phyloP scores from a whole-genome alignment of 306 rosid genomes.

The Delonix regia region DNA sequence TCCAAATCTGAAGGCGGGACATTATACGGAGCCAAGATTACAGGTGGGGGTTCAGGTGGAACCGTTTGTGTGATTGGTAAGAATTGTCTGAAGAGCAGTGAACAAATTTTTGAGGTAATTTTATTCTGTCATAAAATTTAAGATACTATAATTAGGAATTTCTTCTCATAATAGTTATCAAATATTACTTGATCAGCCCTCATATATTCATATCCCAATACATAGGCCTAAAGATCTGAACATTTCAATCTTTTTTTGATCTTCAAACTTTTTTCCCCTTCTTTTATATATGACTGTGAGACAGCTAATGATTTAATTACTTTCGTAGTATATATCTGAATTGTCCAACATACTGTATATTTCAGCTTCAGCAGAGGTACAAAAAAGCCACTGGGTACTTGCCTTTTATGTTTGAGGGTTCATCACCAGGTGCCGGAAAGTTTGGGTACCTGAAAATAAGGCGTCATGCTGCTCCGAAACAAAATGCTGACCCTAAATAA shows the following conservation, averaged over 20 bases:
- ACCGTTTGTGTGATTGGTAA: constrained; percentile 87
- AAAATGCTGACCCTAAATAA: background rate
- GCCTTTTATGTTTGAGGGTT: constrained; percentile 69
- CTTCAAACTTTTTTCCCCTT: background rate
- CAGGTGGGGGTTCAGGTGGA: constrained; percentile 96
- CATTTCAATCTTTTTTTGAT: background rate
- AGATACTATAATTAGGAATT: background rate
- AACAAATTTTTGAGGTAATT: constrained; percentile 76
- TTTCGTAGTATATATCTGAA: background rate
- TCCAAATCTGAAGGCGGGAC: constrained; percentile 70
- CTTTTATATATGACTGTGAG: too few relatives aligned
- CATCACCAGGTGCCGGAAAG: constrained; percentile 64
- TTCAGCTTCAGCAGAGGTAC: constrained; percentile 65
- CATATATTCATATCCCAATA: background rate
- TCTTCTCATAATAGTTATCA: background rate
- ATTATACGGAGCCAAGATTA: constrained; percentile 81
- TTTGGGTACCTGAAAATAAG: constrained; percentile 57
- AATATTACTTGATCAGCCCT: background rate
- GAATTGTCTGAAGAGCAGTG: constrained; percentile 70
- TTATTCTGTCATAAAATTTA: background rate
- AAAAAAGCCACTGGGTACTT: constrained; percentile 57
- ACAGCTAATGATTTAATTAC: background rate
- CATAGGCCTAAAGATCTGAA: background rate
- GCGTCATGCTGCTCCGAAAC: constrained; percentile 34
- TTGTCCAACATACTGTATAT: background rate